Evolutionary conservation across 1,284 basidiomycete genomes (phyloP).

Genomic region (Ceratobasidium papillatum): DNA sequence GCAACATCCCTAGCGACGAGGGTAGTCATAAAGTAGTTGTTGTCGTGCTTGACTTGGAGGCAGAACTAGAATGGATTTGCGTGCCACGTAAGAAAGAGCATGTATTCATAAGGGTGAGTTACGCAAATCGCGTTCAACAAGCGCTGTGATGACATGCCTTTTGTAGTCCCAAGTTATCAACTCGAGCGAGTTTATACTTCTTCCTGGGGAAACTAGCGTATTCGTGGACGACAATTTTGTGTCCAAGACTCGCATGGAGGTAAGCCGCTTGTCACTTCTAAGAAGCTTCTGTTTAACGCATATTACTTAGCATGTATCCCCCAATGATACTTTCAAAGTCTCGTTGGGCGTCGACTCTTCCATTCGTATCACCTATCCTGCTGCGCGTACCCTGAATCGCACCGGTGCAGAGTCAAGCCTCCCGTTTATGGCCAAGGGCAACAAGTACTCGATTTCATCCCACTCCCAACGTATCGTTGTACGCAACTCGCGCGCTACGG

Average conservation of each 20-base stretch:
- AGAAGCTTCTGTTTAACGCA: too few species aligned
- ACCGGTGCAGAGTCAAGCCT: conserved; percentile 21
- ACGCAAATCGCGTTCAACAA: background rate
- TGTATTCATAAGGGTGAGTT: conserved; percentile 43
- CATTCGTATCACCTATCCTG: conserved; percentile 45
- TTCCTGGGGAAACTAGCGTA: conserved; percentile 45
- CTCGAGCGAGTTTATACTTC: conserved; percentile 45
- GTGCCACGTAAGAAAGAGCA: conserved; percentile 40
- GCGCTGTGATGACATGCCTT: background rate
- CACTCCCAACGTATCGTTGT: conserved; percentile 46
- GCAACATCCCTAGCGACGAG: conserved; percentile 40
- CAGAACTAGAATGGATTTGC: conserved; percentile 42
- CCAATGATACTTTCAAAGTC: conserved; percentile 46
- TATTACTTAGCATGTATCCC: conserved; percentile 42
- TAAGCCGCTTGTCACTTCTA: too few species aligned
- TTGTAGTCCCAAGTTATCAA: conserved; percentile 44
- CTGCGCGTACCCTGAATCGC: conserved; percentile 39
- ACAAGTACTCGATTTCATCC: conserved; percentile 33
- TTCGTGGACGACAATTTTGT: conserved; percentile 48
- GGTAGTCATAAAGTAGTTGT: conserved; percentile 62
- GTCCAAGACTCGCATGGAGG: too few species aligned
- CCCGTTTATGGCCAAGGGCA: conserved; percentile 37
- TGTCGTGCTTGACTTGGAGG: conserved; percentile 57
- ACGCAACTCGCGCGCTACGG: conserved; percentile 45
- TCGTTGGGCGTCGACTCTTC: conserved; percentile 46